phyloP scores from a whole-genome alignment of 352 stramenopile genomes.

The Globisporangium barbulae region DNA sequence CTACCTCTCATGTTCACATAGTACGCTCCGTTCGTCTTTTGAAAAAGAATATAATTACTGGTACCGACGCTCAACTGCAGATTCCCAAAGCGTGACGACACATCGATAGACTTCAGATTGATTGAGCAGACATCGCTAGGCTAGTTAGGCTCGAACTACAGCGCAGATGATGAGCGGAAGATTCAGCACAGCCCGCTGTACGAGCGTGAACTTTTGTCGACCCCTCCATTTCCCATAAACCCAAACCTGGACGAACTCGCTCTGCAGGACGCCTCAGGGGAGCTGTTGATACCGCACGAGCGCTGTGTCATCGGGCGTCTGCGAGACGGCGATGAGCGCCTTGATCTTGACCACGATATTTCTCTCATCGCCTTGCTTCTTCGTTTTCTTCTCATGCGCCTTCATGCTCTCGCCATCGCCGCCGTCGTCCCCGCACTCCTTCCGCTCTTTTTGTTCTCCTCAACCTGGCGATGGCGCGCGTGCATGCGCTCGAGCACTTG shows the following conservation, averaged over 20 bases:
- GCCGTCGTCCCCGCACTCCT: not conserved
- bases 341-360: slow-evolving; percentile 20
- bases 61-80: no score
- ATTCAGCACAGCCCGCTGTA: no score
- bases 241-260: slow-evolving; percentile 31
- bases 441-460: not conserved
- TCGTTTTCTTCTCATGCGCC: not conserved
- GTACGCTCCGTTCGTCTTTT: no score
- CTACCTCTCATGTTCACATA: no score
- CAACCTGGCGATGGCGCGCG: not conserved
- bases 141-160: no score
- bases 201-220: no score
- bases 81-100: no score
- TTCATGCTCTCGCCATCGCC: not conserved
- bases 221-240: no score
- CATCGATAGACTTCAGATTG: no score
- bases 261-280: slow-evolving; percentile 21
- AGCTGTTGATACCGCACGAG: slow-evolving; percentile 20
- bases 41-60: no score
- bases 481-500: slow-evolving; percentile 23
- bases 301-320: not conserved
- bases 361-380: not conserved
- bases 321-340: slow-evolving; percentile 32
- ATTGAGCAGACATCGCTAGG: no score
- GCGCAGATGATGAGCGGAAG: no score